phyloP scores from a whole-genome alignment of 2,329 filamentous ascomycete species.

The Capronia epimyces region DNA sequence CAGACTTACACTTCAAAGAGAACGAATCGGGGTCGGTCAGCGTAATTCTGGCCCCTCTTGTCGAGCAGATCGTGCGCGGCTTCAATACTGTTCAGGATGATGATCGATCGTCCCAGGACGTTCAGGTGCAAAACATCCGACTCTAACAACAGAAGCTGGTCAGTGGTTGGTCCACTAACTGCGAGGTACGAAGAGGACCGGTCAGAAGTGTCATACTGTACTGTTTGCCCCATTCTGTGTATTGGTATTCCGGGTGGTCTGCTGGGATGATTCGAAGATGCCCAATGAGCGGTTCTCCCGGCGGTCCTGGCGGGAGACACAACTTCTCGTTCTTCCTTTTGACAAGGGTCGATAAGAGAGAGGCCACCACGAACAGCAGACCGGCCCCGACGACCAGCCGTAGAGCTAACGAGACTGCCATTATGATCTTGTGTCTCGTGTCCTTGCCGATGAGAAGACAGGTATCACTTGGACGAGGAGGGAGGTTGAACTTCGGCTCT shows the following conservation, averaged over 20 bases:
- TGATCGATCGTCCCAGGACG: slow-evolving; percentile 35
- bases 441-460: too few species aligned
- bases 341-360: background rate
- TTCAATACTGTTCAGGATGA: slow-evolving; percentile 35
- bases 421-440: too few species aligned
- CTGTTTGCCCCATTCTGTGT: slow-evolving; percentile 16
- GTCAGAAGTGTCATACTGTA: slow-evolving; percentile 3
- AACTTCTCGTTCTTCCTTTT: background rate
- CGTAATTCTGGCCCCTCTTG: slow-evolving; percentile 8
- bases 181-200: background rate
- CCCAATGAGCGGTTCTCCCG: slow-evolving; percentile 10
- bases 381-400: background rate
- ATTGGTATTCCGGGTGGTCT: slow-evolving; percentile 11
- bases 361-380: background rate
- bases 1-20: slow-evolving; percentile 10
- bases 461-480: too few species aligned
- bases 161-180: background rate
- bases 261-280: slow-evolving; percentile 12
- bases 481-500: too few species aligned
- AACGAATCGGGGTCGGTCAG: slow-evolving; percentile 11
- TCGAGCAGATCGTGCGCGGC: slow-evolving; percentile 11
- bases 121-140: slow-evolving; percentile 14
- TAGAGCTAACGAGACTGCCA: background rate
- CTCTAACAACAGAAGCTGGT: background rate
- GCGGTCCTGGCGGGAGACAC: slow-evolving; percentile 8